A percentile compares a stretch with the other conserved stretches of the same genome.
These are phyloP conservation scores for Ogataea pini DNA, from an alignment of 805 yeast species.

Conservation along the genomic window DNA sequence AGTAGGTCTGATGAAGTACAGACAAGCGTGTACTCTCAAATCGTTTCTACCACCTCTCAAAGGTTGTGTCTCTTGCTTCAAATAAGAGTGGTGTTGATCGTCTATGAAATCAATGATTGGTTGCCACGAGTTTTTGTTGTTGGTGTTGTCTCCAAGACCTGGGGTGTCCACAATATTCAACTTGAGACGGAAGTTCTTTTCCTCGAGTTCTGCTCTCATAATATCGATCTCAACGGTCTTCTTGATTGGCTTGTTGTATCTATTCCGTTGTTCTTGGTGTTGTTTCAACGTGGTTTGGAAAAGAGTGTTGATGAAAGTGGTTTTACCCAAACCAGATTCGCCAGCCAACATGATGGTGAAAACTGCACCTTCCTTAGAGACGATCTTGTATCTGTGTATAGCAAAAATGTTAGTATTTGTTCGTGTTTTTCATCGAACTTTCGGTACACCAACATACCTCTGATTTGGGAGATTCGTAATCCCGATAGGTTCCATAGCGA, in stretches of 20 bases:
- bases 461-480: slow-evolving; percentile 74
- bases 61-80: slow-evolving; percentile 96
- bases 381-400: slow-evolving; percentile 60
- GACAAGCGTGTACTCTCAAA: slow-evolving; percentile 85
- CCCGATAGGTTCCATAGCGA: slow-evolving; percentile 57
- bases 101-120: slow-evolving; percentile 87
- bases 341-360: slow-evolving; percentile 87
- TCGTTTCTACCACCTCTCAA: slow-evolving; percentile 65
- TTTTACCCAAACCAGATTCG: slow-evolving; percentile 88
- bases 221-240: slow-evolving; percentile 79
- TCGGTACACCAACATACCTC: slow-evolving; percentile 44
- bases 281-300: slow-evolving; percentile 73
- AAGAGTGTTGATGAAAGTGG: slow-evolving; percentile 85
- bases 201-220: slow-evolving; percentile 78
- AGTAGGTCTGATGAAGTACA: slow-evolving; percentile 88
- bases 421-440: background rate
- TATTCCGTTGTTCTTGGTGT: slow-evolving; percentile 52
- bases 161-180: slow-evolving; percentile 89
- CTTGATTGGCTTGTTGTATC: slow-evolving; percentile 60
- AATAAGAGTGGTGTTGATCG: slow-evolving; percentile 83
- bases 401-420: background rate
- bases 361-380: slow-evolving; percentile 71
- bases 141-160: slow-evolving; percentile 89
- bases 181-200: slow-evolving; percentile 74
- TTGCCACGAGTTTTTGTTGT: slow-evolving; percentile 83